Evolutionary conservation across 2,329 filamentous ascomycete genomes (phyloP).

Genomic region (Ceratocystis harringtonii): DNA sequence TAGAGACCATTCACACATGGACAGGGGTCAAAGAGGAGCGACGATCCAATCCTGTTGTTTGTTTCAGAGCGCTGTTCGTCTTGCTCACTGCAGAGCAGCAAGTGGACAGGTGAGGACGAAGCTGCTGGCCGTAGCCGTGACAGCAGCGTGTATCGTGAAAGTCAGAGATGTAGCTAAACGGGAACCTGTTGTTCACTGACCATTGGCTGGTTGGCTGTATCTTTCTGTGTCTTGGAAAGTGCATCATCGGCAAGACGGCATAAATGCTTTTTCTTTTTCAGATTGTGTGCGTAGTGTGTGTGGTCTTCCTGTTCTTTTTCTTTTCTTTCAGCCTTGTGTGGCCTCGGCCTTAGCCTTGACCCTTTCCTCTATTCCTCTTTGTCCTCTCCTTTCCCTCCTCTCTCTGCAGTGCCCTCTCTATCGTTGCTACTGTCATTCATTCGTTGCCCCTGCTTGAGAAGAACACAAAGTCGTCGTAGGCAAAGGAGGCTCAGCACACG

Average conservation of each 20-base stretch:
- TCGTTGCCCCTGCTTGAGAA: background rate
- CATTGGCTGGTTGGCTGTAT: background rate
- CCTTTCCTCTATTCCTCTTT: background rate
- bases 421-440: background rate
- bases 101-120: no score
- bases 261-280: background rate
- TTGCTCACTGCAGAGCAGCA: background rate
- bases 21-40: background rate
- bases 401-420: background rate
- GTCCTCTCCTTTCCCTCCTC: background rate
- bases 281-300: no score
- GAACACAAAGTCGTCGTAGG: background rate
- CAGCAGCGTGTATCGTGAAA: background rate
- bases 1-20: background rate
- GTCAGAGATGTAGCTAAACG: background rate
- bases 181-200: background rate
- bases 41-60: background rate
- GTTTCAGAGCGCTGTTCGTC: background rate
- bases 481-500: background rate
- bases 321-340: no score
- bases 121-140: no score
- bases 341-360: no score
- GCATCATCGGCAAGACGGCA: slow-evolving; percentile 1
- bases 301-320: no score
- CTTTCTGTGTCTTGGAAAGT: background rate